These are phyloP conservation scores for Fusarium verrucosum DNA, from an alignment of 2,329 filamentous ascomycete species.

Conservation along the genomic window DNA sequence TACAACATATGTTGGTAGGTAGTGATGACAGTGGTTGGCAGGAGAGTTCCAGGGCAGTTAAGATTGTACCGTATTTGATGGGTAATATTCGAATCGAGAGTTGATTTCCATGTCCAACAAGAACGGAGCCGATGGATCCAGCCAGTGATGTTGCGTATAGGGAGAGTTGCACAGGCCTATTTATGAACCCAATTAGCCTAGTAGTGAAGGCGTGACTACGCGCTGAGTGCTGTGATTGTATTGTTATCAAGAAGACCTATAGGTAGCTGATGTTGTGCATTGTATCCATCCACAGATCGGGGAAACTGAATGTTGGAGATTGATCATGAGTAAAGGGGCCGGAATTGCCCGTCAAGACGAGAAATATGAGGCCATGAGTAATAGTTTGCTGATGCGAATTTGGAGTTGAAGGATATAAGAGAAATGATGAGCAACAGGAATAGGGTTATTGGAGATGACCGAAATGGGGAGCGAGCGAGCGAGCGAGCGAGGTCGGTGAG, in stretches of 20 bases:
- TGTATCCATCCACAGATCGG: background rate
- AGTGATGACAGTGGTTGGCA: conserved; percentile 1
- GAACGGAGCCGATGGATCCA: conserved; percentile 19
- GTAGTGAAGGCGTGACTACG: conserved; percentile 34
- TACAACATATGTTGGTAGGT: too few species aligned
- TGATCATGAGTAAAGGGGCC: conserved; percentile 3
- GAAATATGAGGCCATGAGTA: background rate
- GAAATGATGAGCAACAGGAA: background rate
- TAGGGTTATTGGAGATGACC: background rate
- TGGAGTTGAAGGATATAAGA: background rate
- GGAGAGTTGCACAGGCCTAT: conserved; percentile 20
- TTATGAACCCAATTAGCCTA: conserved; percentile 19
- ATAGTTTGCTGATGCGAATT: background rate
- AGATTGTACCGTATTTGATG: conserved; percentile 14
- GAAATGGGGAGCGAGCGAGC: background rate
- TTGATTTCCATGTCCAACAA: conserved; percentile 6
- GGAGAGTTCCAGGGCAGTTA: conserved; percentile 13
- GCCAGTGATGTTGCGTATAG: conserved; percentile 27
- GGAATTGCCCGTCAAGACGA: background rate
- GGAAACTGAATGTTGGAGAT: conserved; percentile 11
- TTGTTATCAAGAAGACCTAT: background rate
- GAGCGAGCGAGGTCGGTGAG: too few species aligned
- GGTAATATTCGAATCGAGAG: conserved; percentile 6
- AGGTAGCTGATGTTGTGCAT: conserved; percentile 1
- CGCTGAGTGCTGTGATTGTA: conserved; percentile 1